A percentile compares a stretch with the other conserved stretches of the same genome.
Conservation (phyloP, 164 flowering plant species). For the Liriodendron chinense region DNA sequence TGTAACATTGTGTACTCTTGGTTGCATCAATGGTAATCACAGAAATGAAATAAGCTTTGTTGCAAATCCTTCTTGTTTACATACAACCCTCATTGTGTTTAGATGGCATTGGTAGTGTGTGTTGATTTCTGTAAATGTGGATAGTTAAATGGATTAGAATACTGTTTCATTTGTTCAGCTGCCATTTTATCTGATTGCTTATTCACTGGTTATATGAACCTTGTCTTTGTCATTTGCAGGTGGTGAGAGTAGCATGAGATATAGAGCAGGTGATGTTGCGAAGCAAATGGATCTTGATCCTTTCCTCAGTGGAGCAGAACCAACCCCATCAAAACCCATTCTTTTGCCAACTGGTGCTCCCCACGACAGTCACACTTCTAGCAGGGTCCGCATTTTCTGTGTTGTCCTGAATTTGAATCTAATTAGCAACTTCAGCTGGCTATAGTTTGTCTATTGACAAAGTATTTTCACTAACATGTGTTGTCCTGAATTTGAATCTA, state of each 20-base stretch:
- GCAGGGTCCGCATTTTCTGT: conserved; percentile 35
- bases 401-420: background rate
- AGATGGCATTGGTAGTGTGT: background rate
- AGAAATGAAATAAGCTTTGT: no score
- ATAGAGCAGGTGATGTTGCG: conserved; percentile 57
- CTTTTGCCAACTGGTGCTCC: conserved; percentile 22
- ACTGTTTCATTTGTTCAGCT: background rate
- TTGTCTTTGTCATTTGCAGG: conserved; percentile 34
- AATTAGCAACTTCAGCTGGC: background rate
- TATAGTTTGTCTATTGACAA: background rate
- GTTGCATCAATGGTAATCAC: no score
- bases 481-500: background rate
- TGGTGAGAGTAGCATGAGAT: conserved; percentile 40
- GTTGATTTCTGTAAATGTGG: background rate
- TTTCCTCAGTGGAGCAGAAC: conserved; percentile 32
- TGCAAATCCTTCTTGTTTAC: background rate
- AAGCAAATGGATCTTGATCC: conserved; percentile 49
- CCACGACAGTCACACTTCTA: conserved; percentile 20
- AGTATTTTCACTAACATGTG: no score
- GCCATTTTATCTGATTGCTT: background rate
- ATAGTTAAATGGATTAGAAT: background rate
- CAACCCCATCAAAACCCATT: conserved; percentile 20
- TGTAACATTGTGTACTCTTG: no score
- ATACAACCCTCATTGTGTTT: background rate
- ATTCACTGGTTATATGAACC: conserved; percentile 32